Base-by-base conservation (phyloP, 202 grass and related monocot species). In the Alloteropsis angusta region DNA sequence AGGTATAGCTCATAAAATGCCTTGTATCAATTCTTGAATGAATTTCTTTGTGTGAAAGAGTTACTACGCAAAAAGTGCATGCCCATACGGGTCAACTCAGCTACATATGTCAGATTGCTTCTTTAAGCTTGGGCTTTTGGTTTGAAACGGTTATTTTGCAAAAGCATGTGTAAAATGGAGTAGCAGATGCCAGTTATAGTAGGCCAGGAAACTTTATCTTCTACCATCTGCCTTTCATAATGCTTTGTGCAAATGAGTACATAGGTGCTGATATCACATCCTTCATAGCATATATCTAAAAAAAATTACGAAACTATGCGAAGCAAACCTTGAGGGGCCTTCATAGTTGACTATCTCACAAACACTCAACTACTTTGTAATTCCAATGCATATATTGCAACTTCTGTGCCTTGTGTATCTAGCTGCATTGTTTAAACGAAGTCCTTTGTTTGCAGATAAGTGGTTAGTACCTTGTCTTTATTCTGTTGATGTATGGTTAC, bases 1-100 rank as follows among this genome's bases (percentile, higher is more conserved):
- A 77, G 80, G 89, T 92, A 83, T 84, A 45, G 5, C 42, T 78
- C 9, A 25, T 48, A 49, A 70, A 61, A 49, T 28, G 50, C 42
- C 60, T 54, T 34, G 5, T 70, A 7, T 45, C 23, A 10, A 41
- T 16, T 68, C 21, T 77, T 62, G 56, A 15, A 74, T 34, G 26
- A 49, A 54, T 66, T 48, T 9, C 9, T 12, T 11, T 7, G 54
- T 25, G 37, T 2, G 38, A 77, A 77, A 52, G 19, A 47, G 65
- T 10, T 77, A 50, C 32, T 70, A 62, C 53, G 56, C 35, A 71
- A 77, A 77, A 70, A 18, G 3, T 60, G 2, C 46, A 9, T 5
- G 4, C 30, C 2, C 22, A 34, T 65, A 30, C 68, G 15, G 46
- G n/a, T 19, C 28, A 50, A 7, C 9, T 71, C 18, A 21, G 28